Evolutionary conservation across 2,329 filamentous ascomycete species (phyloP).

Genomic region (Lasiodiplodia sp.): DNA sequence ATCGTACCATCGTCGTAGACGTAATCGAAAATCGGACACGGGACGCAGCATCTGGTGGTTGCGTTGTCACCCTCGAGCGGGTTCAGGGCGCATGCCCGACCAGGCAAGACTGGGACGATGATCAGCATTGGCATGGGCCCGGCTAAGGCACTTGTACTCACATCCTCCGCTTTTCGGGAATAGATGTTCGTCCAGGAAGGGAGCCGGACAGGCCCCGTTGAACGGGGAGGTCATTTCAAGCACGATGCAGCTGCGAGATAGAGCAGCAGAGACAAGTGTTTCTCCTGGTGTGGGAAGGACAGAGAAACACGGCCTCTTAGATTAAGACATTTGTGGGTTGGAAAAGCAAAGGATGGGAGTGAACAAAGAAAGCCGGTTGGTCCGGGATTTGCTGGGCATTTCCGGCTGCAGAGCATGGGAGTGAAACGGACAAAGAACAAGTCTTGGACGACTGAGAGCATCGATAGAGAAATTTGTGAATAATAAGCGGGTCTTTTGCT

Average conservation of each 20-base stretch:
- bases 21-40: constrained; percentile 83
- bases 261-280: background rate
- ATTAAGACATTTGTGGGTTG: background rate
- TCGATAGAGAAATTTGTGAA: background rate
- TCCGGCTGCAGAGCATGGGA: constrained; percentile 18
- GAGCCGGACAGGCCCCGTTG: constrained; percentile 34
- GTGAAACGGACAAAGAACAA: constrained; percentile 8
- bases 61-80: constrained; percentile 33
- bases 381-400: background rate
- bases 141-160: constrained; percentile 27
- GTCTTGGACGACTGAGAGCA: background rate
- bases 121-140: background rate
- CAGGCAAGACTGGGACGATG: constrained; percentile 31
- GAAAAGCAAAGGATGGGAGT: background rate
- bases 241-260: background rate
- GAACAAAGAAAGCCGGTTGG: constrained; percentile 6
- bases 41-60: constrained; percentile 70
- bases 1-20: constrained; percentile 61
- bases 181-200: constrained; percentile 37
- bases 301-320: background rate
- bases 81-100: constrained; percentile 38
- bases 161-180: constrained; percentile 37
- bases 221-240: constrained; percentile 1
- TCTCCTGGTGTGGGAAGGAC: background rate
- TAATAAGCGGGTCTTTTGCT: background rate